Conservation (phyloP, 768 basidiomycete species). For the Coprinopsis sp. region DNA sequence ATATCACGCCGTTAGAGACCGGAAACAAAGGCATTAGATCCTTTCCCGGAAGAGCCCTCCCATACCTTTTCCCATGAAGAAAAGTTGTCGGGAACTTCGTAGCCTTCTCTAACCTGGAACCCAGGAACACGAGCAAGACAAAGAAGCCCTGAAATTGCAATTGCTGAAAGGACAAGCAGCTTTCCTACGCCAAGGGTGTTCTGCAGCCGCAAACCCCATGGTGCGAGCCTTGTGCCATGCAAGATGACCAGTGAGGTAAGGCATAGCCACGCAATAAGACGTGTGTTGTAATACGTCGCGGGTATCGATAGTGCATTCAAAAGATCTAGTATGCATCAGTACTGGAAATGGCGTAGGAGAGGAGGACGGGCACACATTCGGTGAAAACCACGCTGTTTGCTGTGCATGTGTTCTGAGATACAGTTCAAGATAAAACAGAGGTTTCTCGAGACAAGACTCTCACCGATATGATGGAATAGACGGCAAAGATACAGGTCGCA, state of each 20-base stretch:
- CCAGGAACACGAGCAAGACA: slow-evolving; percentile 45
- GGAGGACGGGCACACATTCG: slow-evolving; percentile 48
- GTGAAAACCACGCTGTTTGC: slow-evolving; percentile 64
- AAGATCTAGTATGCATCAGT: slow-evolving; percentile 40
- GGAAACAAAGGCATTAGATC: slow-evolving; percentile 54
- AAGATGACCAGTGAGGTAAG: slow-evolving; percentile 52
- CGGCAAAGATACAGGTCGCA: slow-evolving; percentile 52
- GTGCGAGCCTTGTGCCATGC: slow-evolving; percentile 48
- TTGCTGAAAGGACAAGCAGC: slow-evolving; percentile 46
- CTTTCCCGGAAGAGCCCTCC: slow-evolving; percentile 50
- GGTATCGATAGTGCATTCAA: slow-evolving; percentile 48
- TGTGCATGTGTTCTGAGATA: slow-evolving; percentile 49
- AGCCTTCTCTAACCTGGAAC: slow-evolving; percentile 44
- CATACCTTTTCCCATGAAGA: slow-evolving; percentile 52
- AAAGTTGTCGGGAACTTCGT: slow-evolving; percentile 53
- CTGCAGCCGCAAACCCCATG: slow-evolving; percentile 56
- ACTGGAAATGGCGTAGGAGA: background rate
- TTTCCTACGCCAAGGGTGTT: slow-evolving; percentile 62
- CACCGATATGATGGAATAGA: slow-evolving; percentile 56
- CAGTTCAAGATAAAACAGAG: background rate
- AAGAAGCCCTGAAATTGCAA: slow-evolving; percentile 52
- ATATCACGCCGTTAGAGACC: slow-evolving; percentile 69
- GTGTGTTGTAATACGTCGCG: slow-evolving; percentile 43
- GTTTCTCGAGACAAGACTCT: slow-evolving; percentile 16
- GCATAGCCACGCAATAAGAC: slow-evolving; percentile 50